A percentile compares a stretch with the other conserved stretches of the same genome.
Evolutionary conservation across 257 asterid species (phyloP).

Genomic region (Nemophila menziesii): DNA sequence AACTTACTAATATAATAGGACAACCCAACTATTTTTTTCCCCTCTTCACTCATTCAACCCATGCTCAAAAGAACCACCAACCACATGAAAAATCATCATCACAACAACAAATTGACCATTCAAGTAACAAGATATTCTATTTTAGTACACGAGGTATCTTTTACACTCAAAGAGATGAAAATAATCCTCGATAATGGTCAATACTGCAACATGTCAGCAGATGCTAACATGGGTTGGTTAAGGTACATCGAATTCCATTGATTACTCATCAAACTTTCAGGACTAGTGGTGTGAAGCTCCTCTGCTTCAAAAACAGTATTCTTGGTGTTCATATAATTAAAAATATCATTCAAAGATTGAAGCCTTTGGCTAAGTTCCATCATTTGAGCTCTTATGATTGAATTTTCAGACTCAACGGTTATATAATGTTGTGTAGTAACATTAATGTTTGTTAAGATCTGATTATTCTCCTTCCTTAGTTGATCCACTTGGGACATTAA

Average conservation of each 20-base stretch:
- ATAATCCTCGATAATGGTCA: conserved; percentile 9
- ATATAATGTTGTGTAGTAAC: conserved; percentile 33
- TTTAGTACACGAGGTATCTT: neutral
- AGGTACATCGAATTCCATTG: conserved; percentile 46
- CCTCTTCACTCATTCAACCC: neutral
- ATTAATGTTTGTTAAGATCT: conserved; percentile 23
- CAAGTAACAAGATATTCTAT: neutral
- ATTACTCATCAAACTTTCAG: conserved; percentile 29
- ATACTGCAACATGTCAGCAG: conserved; percentile 50
- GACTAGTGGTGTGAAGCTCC: conserved; percentile 26
- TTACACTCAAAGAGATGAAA: too few species aligned
- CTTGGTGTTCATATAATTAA: conserved; percentile 28
- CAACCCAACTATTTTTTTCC: neutral
- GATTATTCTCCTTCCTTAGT: conserved; percentile 42
- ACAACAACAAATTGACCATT: conserved; percentile 13
- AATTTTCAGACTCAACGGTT: conserved; percentile 62
- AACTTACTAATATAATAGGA: neutral
- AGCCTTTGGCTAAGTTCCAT: conserved; percentile 61
- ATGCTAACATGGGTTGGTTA: conserved; percentile 60
- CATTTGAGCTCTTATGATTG: conserved; percentile 68
- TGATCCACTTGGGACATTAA: conserved; percentile 39
- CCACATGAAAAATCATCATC: neutral
- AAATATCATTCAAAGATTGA: conserved; percentile 52
- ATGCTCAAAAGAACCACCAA: conserved; percentile 7
- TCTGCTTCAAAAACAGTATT: conserved; percentile 23